Conservation (phyloP, 2,329 filamentous ascomycete genomes). For the Xenoacremonium recifei region DNA sequence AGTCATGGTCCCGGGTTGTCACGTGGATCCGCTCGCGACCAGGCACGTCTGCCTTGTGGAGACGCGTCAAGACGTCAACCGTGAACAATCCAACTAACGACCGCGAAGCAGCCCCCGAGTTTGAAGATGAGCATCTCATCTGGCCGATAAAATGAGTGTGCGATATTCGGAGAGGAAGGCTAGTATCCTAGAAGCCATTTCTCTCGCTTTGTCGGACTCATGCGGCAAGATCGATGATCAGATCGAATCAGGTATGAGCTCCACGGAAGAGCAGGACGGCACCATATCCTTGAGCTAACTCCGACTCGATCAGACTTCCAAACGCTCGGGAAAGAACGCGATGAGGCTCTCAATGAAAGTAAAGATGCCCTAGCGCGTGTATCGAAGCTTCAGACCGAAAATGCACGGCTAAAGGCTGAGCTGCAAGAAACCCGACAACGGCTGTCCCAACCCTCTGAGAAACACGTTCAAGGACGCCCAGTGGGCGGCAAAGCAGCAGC, state of each 20-base stretch:
- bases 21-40: slow-evolving; percentile 11
- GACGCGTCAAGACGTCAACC: slow-evolving; percentile 20
- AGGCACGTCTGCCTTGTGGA: slow-evolving; percentile 18
- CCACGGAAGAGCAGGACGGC: too few relatives aligned
- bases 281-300: neutral
- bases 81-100: slow-evolving; percentile 1
- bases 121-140: slow-evolving; percentile 32
- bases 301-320: slow-evolving; percentile 4
- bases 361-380: slow-evolving; percentile 11
- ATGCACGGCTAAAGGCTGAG: slow-evolving; percentile 16
- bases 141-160: slow-evolving; percentile 39
- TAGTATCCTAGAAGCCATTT: too few relatives aligned
- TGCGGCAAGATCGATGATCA: slow-evolving; percentile 41
- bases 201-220: slow-evolving; percentile 38
- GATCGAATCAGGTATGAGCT: slow-evolving; percentile 35
- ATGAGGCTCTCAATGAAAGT: slow-evolving; percentile 16
- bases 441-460: slow-evolving; percentile 4
- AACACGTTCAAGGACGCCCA: neutral
- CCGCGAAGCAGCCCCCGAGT: neutral
- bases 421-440: slow-evolving; percentile 8
- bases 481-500: neutral
- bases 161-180: too few relatives aligned
- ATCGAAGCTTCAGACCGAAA: slow-evolving; percentile 15
- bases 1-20: too few relatives aligned
- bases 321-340: slow-evolving; percentile 28